phyloP scores from a whole-genome alignment of 345 rosid genomes.

The Noccaea caerulescens region DNA sequence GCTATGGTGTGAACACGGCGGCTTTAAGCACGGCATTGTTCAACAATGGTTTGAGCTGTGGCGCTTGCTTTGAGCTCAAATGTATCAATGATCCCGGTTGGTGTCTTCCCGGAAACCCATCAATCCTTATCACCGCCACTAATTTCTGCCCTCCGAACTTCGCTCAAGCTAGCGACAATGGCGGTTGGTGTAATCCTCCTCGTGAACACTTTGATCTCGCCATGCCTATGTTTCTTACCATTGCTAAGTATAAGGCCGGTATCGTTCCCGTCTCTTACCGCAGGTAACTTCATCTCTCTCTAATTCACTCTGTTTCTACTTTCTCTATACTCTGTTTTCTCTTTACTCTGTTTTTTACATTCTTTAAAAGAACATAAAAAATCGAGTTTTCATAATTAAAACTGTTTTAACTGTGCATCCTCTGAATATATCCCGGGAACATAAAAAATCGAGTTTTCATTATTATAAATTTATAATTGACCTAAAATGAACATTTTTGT shows the following conservation, averaged over 20 bases:
- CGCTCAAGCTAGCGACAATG: constrained; percentile 60
- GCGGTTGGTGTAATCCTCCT: constrained; percentile 88
- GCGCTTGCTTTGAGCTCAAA: constrained; percentile 69
- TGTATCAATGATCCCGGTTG: constrained; percentile 59
- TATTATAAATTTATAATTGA: not conserved
- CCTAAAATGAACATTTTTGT: not conserved
- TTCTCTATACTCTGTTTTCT: not conserved
- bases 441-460: too few species aligned
- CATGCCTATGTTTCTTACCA: constrained; percentile 69
- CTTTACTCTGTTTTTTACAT: not conserved
- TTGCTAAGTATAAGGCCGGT: constrained; percentile 73
- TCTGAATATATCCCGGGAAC: too few species aligned
- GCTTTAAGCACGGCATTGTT: constrained; percentile 76
- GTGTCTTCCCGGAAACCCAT: constrained; percentile 66
- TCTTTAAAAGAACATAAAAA: too few species aligned
- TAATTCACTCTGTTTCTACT: not conserved
- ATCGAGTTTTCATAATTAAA: too few species aligned
- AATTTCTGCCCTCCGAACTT: constrained; percentile 74
- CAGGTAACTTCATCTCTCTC: constrained; percentile 48
- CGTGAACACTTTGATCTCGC: constrained; percentile 73
- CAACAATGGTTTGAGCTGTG: constrained; percentile 72
- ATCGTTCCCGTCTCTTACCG: constrained; percentile 77
- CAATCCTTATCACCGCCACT: constrained; percentile 62
- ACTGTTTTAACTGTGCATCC: too few species aligned
- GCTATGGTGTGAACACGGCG: constrained; percentile 72